Base-by-base conservation (phyloP, 192 early-diverging fungal species). In the Podila epicladia region DNA sequence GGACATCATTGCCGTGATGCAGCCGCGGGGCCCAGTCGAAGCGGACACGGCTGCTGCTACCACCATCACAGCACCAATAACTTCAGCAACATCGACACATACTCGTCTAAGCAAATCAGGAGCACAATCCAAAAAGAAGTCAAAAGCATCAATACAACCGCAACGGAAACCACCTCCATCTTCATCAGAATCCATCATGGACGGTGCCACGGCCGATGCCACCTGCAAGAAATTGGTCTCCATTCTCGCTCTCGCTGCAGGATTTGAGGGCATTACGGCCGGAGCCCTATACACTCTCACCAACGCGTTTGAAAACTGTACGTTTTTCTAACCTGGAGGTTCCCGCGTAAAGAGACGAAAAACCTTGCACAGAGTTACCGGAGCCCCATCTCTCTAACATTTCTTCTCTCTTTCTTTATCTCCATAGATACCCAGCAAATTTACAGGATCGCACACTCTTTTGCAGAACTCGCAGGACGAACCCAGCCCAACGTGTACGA, bases 401-500 rank as follows among this genome's bases (percentile, higher is more conserved):
- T 11, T 17, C 6, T 29, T 11, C 5, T 41, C 12, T 11, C 20
- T 41, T 37, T 67, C 5, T 37, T 51, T 60, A 19, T 45, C 17
- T 8, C 48, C 24, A 6, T 62, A 88, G 87, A 88, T 78, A 73
- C 85, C 59, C 85, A 88, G 59, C 83, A 78, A 59, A 64, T 88
- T 64, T 78, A 86, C 38, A 69, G 72, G 5, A 69, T 83, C 31
- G 64, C 87, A 33, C 87, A 87, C 58, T 67, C 84, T 2, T 87
- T 80, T 78, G 80, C 88, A 66, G 87, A 88, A 64, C 83, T 88
- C 33, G 85, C 84, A 59, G 83, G 86, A 74, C 82, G 85, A 33
- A 82, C 85, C 3, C 82, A 72, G 55, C 85, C 85, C 13, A 86
- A 88, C 51, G 72, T 85, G n/a, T 60, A 87, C 64, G 88, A 89